Evolutionary conservation across 768 basidiomycete genomes (phyloP), one percentile per base, ranked within the genome.

Genomic region (Collybia sordida): DNA sequence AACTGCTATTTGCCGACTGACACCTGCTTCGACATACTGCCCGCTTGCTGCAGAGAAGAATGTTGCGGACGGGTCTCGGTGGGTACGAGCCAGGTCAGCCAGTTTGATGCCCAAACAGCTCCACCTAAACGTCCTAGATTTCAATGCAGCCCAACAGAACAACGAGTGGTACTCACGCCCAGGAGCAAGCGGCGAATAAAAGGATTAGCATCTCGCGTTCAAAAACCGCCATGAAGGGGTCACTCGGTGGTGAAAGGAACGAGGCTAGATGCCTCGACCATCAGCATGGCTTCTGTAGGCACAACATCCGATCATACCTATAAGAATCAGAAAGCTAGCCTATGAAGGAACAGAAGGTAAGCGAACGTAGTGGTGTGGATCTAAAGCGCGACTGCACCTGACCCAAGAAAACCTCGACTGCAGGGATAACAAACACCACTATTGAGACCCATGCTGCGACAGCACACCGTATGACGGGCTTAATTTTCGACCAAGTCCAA

Each of bases 201-300:
- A 87, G 51, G 28, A 84, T 78, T 5, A 79, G 68, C 7, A 79
- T 38, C 58, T 89, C 86, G 1, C 85, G 81, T 59, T 89, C 87
- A 12, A 87, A 59, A 3, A 85, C 83, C 3, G 76, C 71, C n/a
- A 86, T 67, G 57, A 89, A 87, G 0, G 86, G 83, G 47, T 86
- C 86, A 18, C 60, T 69, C 0, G 88, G 86, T 1, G 88, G 84
- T 3, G 84, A 85, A 3, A 90, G 55, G 54, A 89, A 79, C 0
- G 82, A 68, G 3, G 80, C 87, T 87, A 46, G 12, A 47, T 31
- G 31, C 31, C 25, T 3, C 31, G 9, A 31, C 11, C 9, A 14
- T 31, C 31, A 31, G 31, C 9, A 7, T 31, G 31, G 31, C 3
- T 31, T 4, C 31, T 31, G 3, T 12, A 31, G 14, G 42, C 36